phyloP scores from a whole-genome alignment of 257 asterid genomes.

The Hygrophila difformis region DNA sequence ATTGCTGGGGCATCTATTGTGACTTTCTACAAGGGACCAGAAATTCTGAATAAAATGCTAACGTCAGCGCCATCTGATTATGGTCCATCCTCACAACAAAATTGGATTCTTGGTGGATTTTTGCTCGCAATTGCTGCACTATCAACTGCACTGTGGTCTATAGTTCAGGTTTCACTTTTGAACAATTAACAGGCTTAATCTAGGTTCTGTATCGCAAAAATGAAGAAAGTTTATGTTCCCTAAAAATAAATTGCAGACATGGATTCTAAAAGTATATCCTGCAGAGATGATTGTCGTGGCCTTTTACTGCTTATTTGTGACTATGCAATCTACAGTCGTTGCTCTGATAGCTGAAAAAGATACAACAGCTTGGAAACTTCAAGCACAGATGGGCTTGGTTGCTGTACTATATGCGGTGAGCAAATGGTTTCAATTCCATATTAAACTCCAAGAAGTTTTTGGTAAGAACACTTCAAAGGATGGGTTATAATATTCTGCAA shows the following conservation, averaged over 20 bases:
- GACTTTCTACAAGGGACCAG: conserved; percentile 36
- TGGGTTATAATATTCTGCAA: no score
- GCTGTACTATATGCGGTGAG: conserved; percentile 38
- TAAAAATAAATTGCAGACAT: conserved; percentile 21
- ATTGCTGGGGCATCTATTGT: conserved; percentile 41
- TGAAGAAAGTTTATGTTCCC: neutral
- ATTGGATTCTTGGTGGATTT: conserved; percentile 39
- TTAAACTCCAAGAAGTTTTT: no score
- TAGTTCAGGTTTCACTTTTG: conserved; percentile 30
- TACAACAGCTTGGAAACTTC: conserved; percentile 35
- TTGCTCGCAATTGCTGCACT: conserved; percentile 33
- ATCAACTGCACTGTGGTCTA: conserved; percentile 43
- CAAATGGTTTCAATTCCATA: neutral
- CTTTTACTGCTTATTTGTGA: conserved; percentile 35
- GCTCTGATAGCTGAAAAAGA: conserved; percentile 35
- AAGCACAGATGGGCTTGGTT: conserved; percentile 26
- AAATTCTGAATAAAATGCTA: conserved; percentile 24
- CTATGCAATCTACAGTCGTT: conserved; percentile 31
- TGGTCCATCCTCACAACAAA: conserved; percentile 22
- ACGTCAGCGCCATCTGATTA: neutral
- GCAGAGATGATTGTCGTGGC: conserved; percentile 40
- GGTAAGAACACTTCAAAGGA: no score
- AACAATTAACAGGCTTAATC: neutral
- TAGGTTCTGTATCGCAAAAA: neutral
- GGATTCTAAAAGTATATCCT: conserved; percentile 43